Conservation (phyloP, 371 early-diverging fungal genomes). For the Mucor circinelloides region DNA sequence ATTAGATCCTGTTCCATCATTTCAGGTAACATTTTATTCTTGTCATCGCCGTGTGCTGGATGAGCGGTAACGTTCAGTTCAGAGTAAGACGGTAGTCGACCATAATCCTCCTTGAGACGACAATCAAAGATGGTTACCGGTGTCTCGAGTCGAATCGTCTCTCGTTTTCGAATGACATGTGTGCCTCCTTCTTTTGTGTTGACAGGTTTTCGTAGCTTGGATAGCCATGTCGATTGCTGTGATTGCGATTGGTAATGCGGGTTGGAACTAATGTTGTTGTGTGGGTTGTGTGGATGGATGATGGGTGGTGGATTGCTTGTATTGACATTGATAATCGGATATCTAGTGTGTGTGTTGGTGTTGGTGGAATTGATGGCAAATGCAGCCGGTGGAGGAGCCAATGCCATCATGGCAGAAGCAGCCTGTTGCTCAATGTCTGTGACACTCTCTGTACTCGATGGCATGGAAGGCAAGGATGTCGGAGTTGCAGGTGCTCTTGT, state of each 20-base stretch:
- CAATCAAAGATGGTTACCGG: conserved; percentile 39
- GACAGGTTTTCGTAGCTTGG: conserved; percentile 24
- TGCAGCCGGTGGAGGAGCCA: conserved; percentile 19
- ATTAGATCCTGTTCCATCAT: conserved; percentile 28
- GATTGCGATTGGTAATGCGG: conserved; percentile 7
- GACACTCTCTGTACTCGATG: background rate
- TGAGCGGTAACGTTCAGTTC: conserved; percentile 32
- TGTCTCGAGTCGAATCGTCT: conserved; percentile 30
- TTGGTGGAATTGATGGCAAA: conserved; percentile 7
- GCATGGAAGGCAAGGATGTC: background rate
- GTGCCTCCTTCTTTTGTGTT: conserved; percentile 13
- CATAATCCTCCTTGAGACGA: conserved; percentile 51
- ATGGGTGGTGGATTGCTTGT: background rate
- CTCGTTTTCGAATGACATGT: conserved; percentile 20
- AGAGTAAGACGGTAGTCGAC: conserved; percentile 46
- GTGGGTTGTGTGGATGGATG: conserved; percentile 4
- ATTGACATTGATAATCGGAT: conserved; percentile 1
- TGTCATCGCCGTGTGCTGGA: conserved; percentile 23
- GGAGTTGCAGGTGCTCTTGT: background rate
- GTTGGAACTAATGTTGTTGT: background rate
- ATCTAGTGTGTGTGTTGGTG: conserved; percentile 19
- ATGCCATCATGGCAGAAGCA: background rate
- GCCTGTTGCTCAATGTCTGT: conserved; percentile 17
- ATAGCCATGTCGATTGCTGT: conserved; percentile 20
- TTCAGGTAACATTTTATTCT: conserved; percentile 20